phyloP scores from a whole-genome alignment of 1,139 yeast species.

The Yamadazyma friedrichii region DNA sequence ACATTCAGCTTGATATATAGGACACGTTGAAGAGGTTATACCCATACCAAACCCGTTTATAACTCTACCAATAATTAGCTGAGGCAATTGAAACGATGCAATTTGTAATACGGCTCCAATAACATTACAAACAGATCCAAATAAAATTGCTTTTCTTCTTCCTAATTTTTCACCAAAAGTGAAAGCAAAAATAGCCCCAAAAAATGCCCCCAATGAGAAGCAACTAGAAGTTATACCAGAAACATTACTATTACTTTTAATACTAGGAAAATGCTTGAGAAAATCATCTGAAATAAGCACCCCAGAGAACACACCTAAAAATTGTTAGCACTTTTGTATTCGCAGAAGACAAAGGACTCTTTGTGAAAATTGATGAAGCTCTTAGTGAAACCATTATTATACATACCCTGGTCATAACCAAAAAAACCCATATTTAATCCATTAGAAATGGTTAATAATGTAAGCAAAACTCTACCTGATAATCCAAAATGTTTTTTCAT shows the following conservation, averaged over 20 bases:
- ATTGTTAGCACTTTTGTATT: not conserved
- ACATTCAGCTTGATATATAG: conserved; percentile 31
- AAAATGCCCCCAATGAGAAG: conserved; percentile 32
- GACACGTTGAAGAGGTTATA: conserved; percentile 25
- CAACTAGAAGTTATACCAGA: conserved; percentile 42
- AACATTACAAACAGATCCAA: conserved; percentile 23
- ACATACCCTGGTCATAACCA: conserved; percentile 64
- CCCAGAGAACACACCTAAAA: conserved; percentile 54
- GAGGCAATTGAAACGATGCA: conserved; percentile 19
- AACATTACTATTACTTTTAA: conserved; percentile 30
- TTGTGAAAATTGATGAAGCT: too few relatives aligned
- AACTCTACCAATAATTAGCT: conserved; percentile 34
- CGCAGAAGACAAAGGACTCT: not conserved
- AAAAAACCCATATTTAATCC: conserved; percentile 29
- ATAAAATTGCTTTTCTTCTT: conserved; percentile 23
- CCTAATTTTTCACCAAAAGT: conserved; percentile 25
- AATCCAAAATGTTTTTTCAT: conserved; percentile 15
- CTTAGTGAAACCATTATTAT: not conserved
- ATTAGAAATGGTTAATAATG: conserved; percentile 14
- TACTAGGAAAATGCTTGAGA: conserved; percentile 26
- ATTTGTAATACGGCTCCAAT: conserved; percentile 29
- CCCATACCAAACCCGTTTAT: conserved; percentile 40
- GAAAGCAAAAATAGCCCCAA: conserved; percentile 30
- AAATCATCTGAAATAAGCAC: conserved; percentile 39
- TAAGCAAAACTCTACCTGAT: conserved; percentile 13